Percentiles rank a stretch among this genome's conserved stretches.
These are phyloP conservation scores for Astrothelium subdiscretum DNA, from an alignment of 495 filamentous ascomycete species.

Conservation along the genomic window DNA sequence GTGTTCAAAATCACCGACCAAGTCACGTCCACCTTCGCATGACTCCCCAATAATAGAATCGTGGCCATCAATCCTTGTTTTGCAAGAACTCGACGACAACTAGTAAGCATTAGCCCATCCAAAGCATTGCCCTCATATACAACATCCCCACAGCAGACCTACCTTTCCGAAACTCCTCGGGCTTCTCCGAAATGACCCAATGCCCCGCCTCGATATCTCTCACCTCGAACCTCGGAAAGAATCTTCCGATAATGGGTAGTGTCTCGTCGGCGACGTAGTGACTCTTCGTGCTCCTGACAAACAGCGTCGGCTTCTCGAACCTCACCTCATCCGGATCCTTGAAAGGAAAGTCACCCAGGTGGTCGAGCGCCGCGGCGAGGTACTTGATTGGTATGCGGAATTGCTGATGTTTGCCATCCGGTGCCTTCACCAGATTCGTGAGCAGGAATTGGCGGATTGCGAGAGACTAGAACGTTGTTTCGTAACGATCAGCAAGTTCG, in stretches of 20 bases:
- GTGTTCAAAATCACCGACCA: no score
- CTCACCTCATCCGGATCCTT: slow-evolving; percentile 45
- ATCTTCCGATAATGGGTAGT: slow-evolving; percentile 75
- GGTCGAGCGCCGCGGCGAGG: slow-evolving; percentile 44
- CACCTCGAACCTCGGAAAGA: slow-evolving; percentile 75
- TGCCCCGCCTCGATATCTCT: slow-evolving; percentile 81
- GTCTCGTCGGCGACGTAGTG: slow-evolving; percentile 78
- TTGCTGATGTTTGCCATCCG: no score
- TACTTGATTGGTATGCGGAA: slow-evolving; percentile 52
- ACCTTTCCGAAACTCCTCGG: slow-evolving; percentile 76
- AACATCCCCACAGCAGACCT: no score
- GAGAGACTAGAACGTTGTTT: slow-evolving; percentile 39
- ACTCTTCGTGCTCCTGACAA: slow-evolving; percentile 74
- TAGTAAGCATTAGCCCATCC: slow-evolving; percentile 6
- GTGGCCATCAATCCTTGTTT: slow-evolving; percentile 35
- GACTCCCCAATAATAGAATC: background rate
- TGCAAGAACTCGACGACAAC: slow-evolving; percentile 44
- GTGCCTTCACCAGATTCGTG: no score
- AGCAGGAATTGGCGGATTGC: slow-evolving; percentile 84
- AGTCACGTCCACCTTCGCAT: no score
- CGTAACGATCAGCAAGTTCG: no score
- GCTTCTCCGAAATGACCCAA: slow-evolving; percentile 91
- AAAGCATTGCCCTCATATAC: background rate
- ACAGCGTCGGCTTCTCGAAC: slow-evolving; percentile 67
- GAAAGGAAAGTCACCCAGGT: slow-evolving; percentile 82